phyloP scores from a whole-genome alignment of 768 basidiomycete species.

The Mycena vulgaris region DNA sequence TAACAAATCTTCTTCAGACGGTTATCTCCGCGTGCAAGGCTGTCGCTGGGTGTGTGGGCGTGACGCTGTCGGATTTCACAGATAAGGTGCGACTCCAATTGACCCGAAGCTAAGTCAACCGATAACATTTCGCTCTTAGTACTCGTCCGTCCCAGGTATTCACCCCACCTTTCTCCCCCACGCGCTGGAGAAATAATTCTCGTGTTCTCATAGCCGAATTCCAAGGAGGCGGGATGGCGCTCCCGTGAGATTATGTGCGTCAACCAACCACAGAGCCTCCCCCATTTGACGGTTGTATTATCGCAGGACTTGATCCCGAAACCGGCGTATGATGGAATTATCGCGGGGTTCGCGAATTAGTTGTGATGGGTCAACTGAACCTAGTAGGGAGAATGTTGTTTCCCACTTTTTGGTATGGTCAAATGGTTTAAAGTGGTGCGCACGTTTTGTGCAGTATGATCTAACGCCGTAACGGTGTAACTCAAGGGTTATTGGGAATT shows the following conservation, averaged over 20 bases:
- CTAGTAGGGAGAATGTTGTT: too few relatives aligned
- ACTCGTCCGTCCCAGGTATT: slow-evolving; percentile 38
- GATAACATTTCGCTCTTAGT: slow-evolving; percentile 34
- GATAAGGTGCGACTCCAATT: slow-evolving; percentile 47
- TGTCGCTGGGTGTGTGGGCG: slow-evolving; percentile 58
- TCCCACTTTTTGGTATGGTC: too few relatives aligned
- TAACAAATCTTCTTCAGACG: too few relatives aligned
- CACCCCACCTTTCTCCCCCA: background rate
- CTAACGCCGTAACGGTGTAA: too few relatives aligned
- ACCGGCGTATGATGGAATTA: slow-evolving; percentile 65
- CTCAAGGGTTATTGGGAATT: too few relatives aligned
- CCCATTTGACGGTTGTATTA: background rate
- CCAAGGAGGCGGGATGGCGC: slow-evolving; percentile 40
- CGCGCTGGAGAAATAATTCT: background rate
- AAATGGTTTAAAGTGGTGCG: too few relatives aligned
- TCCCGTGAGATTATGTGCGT: slow-evolving; percentile 42
- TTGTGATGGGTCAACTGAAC: too few relatives aligned
- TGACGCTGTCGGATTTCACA: slow-evolving; percentile 42
- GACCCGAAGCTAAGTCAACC: too few relatives aligned
- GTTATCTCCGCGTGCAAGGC: slow-evolving; percentile 69
- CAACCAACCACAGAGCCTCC: too few relatives aligned
- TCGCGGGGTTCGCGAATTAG: slow-evolving; percentile 48
- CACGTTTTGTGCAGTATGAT: too few relatives aligned
- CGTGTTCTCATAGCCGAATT: slow-evolving; percentile 32
- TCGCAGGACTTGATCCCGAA: slow-evolving; percentile 57